Evolutionary conservation across 371 early-diverging fungal genomes (phyloP).

Genomic region (Rhizopus delemar): DNA sequence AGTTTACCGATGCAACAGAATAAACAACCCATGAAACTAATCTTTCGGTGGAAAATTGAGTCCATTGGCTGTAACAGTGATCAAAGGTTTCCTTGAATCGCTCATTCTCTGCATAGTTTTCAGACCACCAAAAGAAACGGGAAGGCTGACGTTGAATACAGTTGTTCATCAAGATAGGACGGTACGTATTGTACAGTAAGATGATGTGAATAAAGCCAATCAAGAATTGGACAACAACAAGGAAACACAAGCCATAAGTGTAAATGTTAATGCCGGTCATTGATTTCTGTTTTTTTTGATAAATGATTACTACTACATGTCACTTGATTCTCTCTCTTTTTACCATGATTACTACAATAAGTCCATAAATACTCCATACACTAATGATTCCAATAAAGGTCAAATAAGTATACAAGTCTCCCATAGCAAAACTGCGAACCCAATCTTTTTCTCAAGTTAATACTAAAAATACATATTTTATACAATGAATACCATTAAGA

Average conservation of each 20-base stretch:
- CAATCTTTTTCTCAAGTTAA: slow-evolving; percentile 13
- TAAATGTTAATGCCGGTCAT: slow-evolving; percentile 7
- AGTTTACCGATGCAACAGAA: slow-evolving; percentile 20
- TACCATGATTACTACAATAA: slow-evolving; percentile 14
- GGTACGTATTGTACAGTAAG: slow-evolving; percentile 20
- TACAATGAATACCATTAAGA: slow-evolving; percentile 13
- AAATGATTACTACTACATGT: slow-evolving; percentile 5
- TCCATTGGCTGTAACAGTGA: slow-evolving; percentile 17
- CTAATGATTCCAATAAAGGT: slow-evolving; percentile 24
- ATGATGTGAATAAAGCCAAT: slow-evolving; percentile 26
- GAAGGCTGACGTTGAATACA: slow-evolving; percentile 27
- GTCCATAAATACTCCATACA: slow-evolving; percentile 24
- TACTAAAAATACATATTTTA: neutral
- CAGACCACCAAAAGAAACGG: slow-evolving; percentile 26
- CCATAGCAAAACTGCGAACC: slow-evolving; percentile 13
- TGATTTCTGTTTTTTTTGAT: slow-evolving; percentile 15
- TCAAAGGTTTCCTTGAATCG: slow-evolving; percentile 16
- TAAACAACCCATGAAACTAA: slow-evolving; percentile 25
- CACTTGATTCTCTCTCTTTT: neutral
- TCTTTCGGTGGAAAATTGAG: slow-evolving; percentile 20
- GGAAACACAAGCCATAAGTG: slow-evolving; percentile 12
- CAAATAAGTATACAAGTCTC: slow-evolving; percentile 26
- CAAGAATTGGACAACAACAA: slow-evolving; percentile 12
- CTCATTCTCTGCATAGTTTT: slow-evolving; percentile 10
- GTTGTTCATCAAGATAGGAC: slow-evolving; percentile 19